Conservation (phyloP, 805 yeast genomes). For the Monosporozyma unispora region DNA sequence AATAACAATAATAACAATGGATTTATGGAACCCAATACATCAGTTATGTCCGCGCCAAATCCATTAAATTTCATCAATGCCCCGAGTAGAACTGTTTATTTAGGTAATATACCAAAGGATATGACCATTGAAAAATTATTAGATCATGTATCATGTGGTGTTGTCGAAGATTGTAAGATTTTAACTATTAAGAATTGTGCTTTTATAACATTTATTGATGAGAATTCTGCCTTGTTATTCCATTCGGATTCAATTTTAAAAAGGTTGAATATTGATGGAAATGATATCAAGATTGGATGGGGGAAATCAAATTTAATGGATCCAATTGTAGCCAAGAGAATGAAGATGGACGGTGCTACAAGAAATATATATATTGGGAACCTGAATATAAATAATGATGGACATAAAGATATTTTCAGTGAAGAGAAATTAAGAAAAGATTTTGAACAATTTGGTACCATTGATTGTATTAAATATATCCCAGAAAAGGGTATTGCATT, state of each 20-base stretch:
- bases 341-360: constrained; percentile 81
- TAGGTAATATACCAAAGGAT: constrained; percentile 81
- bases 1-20: background rate
- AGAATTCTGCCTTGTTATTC: constrained; percentile 78
- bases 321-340: constrained; percentile 65
- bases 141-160: constrained; percentile 87
- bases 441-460: constrained; percentile 64
- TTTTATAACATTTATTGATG: constrained; percentile 81
- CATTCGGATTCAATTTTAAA: constrained; percentile 89
- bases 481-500: constrained; percentile 81
- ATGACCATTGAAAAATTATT: constrained; percentile 72
- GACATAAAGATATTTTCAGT: constrained; percentile 36
- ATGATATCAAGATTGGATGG: constrained; percentile 88
- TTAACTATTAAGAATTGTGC: constrained; percentile 86
- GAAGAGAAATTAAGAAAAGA: constrained; percentile 62
- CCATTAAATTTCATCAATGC: constrained; percentile 34
- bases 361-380: constrained; percentile 88
- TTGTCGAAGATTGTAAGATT: constrained; percentile 68
- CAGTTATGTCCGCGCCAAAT: background rate
- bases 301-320: constrained; percentile 71
- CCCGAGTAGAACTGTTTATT: constrained; percentile 78
- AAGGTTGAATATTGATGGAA: constrained; percentile 67
- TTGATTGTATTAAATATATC: constrained; percentile 75
- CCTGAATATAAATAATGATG: constrained; percentile 42
- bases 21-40: background rate